phyloP scores from a whole-genome alignment of 805 yeast species.

The Hanseniaspora opuntiae region DNA sequence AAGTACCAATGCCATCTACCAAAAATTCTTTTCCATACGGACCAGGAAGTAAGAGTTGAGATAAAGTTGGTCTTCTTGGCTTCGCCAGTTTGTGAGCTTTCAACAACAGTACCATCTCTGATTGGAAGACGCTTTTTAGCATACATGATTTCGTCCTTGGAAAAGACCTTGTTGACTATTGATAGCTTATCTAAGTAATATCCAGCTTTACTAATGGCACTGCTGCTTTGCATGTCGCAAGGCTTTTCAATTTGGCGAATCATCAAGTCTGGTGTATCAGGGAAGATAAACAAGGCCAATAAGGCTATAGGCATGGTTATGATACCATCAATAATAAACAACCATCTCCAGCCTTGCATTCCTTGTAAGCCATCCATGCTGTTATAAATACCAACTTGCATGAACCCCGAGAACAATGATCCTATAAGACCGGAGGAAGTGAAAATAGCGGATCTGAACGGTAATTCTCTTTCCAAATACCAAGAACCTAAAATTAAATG shows the following conservation, averaged over 20 bases:
- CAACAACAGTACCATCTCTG: constrained; percentile 24
- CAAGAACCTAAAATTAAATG: constrained; percentile 43
- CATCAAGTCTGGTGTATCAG: constrained; percentile 40
- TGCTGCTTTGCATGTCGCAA: not conserved
- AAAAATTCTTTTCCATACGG: constrained; percentile 32
- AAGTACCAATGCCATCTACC: constrained; percentile 47
- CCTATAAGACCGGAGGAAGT: constrained; percentile 44
- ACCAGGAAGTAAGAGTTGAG: constrained; percentile 21
- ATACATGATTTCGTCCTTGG: constrained; percentile 29
- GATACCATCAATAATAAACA: constrained; percentile 49
- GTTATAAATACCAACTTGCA: constrained; percentile 42
- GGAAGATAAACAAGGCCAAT: constrained; percentile 45
- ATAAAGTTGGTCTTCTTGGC: constrained; percentile 25
- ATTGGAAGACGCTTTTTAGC: constrained; percentile 34
- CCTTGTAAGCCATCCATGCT: constrained; percentile 36
- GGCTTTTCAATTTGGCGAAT: constrained; percentile 24
- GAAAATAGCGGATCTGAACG: constrained; percentile 41
- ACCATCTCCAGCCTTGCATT: constrained; percentile 53
- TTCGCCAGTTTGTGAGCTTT: constrained; percentile 11
- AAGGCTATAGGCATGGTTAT: constrained; percentile 45
- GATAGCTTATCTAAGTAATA: constrained; percentile 15
- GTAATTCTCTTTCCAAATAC: constrained; percentile 37
- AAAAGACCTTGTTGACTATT: constrained; percentile 27
- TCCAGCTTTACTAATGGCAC: constrained; percentile 6
- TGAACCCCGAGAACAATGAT: constrained; percentile 40